Evolutionary conservation across 495 filamentous ascomycete genomes (phyloP), one percentile per base, ranked within the genome.

Genomic region (Annulohypoxylon maeteangense): DNA sequence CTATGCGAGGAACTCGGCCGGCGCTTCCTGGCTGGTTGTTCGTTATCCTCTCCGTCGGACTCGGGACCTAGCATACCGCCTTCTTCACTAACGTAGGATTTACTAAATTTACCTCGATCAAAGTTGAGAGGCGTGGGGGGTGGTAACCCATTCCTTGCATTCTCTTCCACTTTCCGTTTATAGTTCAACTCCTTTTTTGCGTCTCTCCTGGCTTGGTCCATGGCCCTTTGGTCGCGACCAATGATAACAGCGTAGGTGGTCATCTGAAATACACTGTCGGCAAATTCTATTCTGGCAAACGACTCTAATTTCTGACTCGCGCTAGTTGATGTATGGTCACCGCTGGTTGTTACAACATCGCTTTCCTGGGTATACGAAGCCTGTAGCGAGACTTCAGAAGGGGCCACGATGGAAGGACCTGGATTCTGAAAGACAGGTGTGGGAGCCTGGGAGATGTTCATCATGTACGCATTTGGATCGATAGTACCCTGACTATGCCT

Each of bases 71-170:
- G 74, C 81, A 86, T 84, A 48, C 83, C 83, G 54, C 83, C 83
- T 70, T 86, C 83, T 56, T 84, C 81, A 72, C 83, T 86, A 65
- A 86, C 79, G 53, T 84, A 84, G 64, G 83, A 86, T 75, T 83
- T 86, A 76, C 81, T 82, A 74, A 81, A 84, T 66, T 83, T 84
- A 48, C 78, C 72, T 48, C 77, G 75, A 68, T 83, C 78, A 25
- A 76, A 72, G 25, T 63, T 65, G 32, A 81, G 75, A 4, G 79
- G 82, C 1, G 78, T 70, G 0, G 82, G 82, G 3, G 81, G 78
- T 7, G 79, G 79, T 12, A 82, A 68, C 7, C 83, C 81, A 31
- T 74, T 72, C 36, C 73, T 71, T n/a, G 75, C 73, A 63, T 79
- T 75, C 56, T 80, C 76, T n/a, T 81, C 78, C 22, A 75, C 68